These are phyloP conservation scores for Lipomyces lipofer DNA, from an alignment of 805 yeast species.

Conservation along the genomic window DNA sequence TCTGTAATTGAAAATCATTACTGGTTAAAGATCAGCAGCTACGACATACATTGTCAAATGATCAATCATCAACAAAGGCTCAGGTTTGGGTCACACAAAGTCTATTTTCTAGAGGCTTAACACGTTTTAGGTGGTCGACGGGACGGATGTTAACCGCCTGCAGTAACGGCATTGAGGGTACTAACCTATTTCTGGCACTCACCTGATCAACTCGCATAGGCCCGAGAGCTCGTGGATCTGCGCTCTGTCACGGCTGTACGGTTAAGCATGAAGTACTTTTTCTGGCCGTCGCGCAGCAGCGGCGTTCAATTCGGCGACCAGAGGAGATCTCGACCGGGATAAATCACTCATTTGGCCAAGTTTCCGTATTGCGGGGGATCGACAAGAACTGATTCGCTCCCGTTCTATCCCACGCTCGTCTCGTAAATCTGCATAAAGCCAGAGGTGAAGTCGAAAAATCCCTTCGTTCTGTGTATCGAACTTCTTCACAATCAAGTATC, in stretches of 20 bases:
- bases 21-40: too few species aligned
- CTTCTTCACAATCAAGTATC: too few species aligned
- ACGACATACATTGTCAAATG: too few species aligned
- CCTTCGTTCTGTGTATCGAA: too few species aligned
- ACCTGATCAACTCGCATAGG: background rate
- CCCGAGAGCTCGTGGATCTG: background rate
- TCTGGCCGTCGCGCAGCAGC: background rate
- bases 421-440: background rate
- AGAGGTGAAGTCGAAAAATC: background rate
- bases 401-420: background rate
- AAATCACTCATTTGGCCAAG: background rate
- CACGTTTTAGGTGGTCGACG: background rate
- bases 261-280: too few species aligned
- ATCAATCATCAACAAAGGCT: too few species aligned
- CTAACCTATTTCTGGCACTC: background rate
- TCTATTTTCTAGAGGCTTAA: background rate
- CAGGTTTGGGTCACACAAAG: too few species aligned
- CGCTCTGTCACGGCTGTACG: background rate
- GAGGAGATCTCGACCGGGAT: background rate
- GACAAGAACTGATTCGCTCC: background rate
- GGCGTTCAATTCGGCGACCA: background rate
- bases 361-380: background rate
- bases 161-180: background rate
- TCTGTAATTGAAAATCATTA: too few species aligned
- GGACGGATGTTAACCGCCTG: background rate